Base-by-base conservation (phyloP, 306 rosid species). In the Gillenia trifoliata region DNA sequence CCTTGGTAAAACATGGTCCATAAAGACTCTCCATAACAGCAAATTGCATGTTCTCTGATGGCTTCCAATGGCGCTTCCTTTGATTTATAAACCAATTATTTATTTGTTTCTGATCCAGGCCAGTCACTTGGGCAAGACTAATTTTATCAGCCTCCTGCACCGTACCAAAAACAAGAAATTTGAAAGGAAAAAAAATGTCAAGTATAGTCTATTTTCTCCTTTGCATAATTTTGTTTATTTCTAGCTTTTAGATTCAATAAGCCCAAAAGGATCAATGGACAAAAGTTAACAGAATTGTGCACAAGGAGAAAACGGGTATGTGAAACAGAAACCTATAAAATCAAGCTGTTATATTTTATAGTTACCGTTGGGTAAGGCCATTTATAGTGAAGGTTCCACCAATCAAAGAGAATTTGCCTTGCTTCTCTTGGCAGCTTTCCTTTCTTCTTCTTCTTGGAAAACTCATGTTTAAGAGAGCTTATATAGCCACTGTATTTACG, bases 351-450 rank as follows among this genome's bases (percentile, higher is more conserved):
- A 10, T 26, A 30, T 12, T 2, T 60, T 13, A 26, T 16, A 15
- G n/a, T 59, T 86, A 91, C 97, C 74, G 96, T 89, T 16, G 97
- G 96, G 75, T 92, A 92, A 4, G 97, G 97, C 97, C 97, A 92
- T 78, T 84, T 86, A 61, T 78, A 79, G 83, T 92, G 96, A 80
- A 81, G 22, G 75, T 82, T 79, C 97, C 97, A 92, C 97, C 97
- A 92, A 60, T 86, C 84, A 31, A 80, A 85, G 52, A 92, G 82
- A 64, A 75, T 85, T 78, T 86, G 77, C 65, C 75, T 89, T 5
- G 97, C 93, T 63, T 92, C 93, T 72, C 79, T 88, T 0, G 97
- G 97, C 55, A 92, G 89, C 74, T 81, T 88, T 52, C 83, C 92
- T 69, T 85, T 88, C 86, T 85, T 92, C 82, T 86, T 88, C 54